Evolutionary conservation across 2,329 filamentous ascomycete genomes (phyloP).

Genomic region (Seiridium unicorne): DNA sequence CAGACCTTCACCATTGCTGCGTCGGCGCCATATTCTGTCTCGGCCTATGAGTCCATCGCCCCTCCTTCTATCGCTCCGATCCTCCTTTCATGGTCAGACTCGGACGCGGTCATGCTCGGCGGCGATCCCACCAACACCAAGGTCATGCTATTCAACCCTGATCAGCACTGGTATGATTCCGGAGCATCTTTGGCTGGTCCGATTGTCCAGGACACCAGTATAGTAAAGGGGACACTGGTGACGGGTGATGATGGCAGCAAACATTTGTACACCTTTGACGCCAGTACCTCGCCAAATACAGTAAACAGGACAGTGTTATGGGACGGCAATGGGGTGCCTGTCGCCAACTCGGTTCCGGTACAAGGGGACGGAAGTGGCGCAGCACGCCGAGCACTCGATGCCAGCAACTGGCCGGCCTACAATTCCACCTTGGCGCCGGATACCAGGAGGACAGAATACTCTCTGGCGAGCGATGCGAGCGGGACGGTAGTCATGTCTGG

Average conservation of each 20-base stretch:
- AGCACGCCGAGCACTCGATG: slow-evolving; percentile 47
- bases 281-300: slow-evolving; percentile 69
- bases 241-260: slow-evolving; percentile 74
- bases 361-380: slow-evolving; percentile 15
- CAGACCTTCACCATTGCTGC: slow-evolving; percentile 75
- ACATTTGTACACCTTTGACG: slow-evolving; percentile 75
- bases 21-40: slow-evolving; percentile 61
- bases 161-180: slow-evolving; percentile 65
- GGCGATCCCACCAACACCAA: slow-evolving; percentile 64
- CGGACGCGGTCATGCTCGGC: slow-evolving; percentile 71
- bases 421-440: slow-evolving; percentile 71
- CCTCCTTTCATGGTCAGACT: slow-evolving; percentile 71
- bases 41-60: slow-evolving; percentile 54
- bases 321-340: slow-evolving; percentile 55
- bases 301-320: slow-evolving; percentile 70
- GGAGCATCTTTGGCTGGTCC: slow-evolving; percentile 61
- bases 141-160: slow-evolving; percentile 70
- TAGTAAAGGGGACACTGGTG: slow-evolving; percentile 63
- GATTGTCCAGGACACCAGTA: slow-evolving; percentile 55
- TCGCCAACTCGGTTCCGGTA: slow-evolving; percentile 44
- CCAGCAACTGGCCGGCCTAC: slow-evolving; percentile 72
- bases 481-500: slow-evolving; percentile 78
- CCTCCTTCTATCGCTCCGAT: slow-evolving; percentile 68
- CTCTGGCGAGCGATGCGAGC: slow-evolving; percentile 64
- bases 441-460: slow-evolving; percentile 63